These are phyloP conservation scores for Colletotrichum kahawae DNA, from an alignment of 2,329 filamentous ascomycete genomes.

Conservation along the genomic window DNA sequence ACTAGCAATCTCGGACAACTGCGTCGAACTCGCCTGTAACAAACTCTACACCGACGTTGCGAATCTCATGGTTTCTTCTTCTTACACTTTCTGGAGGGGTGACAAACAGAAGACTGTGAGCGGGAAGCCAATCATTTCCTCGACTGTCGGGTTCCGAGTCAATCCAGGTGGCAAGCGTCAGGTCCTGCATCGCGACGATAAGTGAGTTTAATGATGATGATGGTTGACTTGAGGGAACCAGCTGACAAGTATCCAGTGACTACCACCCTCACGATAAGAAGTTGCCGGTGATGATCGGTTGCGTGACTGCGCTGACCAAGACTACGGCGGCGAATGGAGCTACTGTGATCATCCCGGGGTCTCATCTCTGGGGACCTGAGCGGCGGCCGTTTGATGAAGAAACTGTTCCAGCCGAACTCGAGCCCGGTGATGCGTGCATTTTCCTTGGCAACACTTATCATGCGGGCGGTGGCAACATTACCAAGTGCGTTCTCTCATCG, in stretches of 20 bases:
- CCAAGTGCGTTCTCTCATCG: conserved; percentile 22
- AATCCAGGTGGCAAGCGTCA: conserved; percentile 45
- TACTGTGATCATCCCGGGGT: conserved; percentile 44
- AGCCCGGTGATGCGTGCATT: conserved; percentile 43
- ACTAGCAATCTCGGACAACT: conserved; percentile 39
- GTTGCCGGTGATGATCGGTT: conserved; percentile 42
- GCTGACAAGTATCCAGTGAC: background rate
- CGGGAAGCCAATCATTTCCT: conserved; percentile 40
- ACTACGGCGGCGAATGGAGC: conserved; percentile 46
- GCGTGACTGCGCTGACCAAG: conserved; percentile 41
- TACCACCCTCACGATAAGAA: conserved; percentile 34
- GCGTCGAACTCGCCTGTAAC: conserved; percentile 41
- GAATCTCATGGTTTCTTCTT: conserved; percentile 37
- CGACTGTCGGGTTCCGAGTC: conserved; percentile 41
- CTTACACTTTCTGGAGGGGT: conserved; percentile 40
- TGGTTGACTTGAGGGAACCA: fast-evolving
- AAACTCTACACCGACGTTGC: conserved; percentile 37
- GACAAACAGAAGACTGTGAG: conserved; percentile 33
- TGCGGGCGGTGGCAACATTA: conserved; percentile 42
- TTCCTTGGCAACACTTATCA: conserved; percentile 45
- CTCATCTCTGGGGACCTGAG: conserved; percentile 44
- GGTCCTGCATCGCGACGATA: conserved; percentile 41
- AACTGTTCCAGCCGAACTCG: conserved; percentile 41
- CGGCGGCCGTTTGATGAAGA: conserved; percentile 40
- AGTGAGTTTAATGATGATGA: background rate